A percentile compares a stretch with the other conserved stretches of the same genome.
These are phyloP conservation scores for Collybiopsis confluens DNA, from an alignment of 768 basidiomycete species.

Conservation along the genomic window DNA sequence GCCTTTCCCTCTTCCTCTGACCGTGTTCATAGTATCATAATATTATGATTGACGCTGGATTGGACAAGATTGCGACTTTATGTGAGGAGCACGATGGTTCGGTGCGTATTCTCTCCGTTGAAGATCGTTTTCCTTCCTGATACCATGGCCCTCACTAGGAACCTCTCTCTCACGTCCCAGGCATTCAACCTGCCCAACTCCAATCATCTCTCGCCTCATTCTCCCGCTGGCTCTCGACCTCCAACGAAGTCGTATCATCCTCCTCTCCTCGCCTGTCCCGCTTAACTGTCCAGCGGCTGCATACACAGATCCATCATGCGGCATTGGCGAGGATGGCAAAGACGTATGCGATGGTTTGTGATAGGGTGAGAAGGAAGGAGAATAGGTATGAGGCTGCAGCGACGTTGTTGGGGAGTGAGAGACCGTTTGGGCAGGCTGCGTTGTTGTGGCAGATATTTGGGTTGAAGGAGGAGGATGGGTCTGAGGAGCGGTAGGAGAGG, in stretches of 20 bases:
- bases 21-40: slow-evolving; percentile 36
- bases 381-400: slow-evolving; percentile 90
- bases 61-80: slow-evolving; percentile 41
- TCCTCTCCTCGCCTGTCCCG: slow-evolving; percentile 76
- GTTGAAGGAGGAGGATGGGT: slow-evolving; percentile 46
- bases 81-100: slow-evolving; percentile 33
- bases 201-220: slow-evolving; percentile 64
- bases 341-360: slow-evolving; percentile 72
- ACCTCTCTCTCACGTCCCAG: slow-evolving; percentile 73
- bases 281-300: slow-evolving; percentile 63
- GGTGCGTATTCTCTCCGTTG: slow-evolving; percentile 26
- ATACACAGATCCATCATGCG: slow-evolving; percentile 68
- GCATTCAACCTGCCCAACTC: slow-evolving; percentile 60
- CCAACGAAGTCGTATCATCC: slow-evolving; percentile 71
- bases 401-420: slow-evolving; percentile 76
- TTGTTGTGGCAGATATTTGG: slow-evolving; percentile 78
- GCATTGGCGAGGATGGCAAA: slow-evolving; percentile 64
- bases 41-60: slow-evolving; percentile 51
- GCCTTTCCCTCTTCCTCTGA: background rate
- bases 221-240: slow-evolving; percentile 77
- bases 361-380: slow-evolving; percentile 66
- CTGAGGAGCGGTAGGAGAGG: background rate
- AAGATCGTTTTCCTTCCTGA: background rate
- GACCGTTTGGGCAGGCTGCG: slow-evolving; percentile 78
- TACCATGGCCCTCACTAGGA: slow-evolving; percentile 38